A percentile compares a stretch with the other conserved stretches of the same genome.
These are phyloP conservation scores for Orbilia ellipsospora DNA, from an alignment of 2,329 filamentous ascomycete species.

Conservation along the genomic window DNA sequence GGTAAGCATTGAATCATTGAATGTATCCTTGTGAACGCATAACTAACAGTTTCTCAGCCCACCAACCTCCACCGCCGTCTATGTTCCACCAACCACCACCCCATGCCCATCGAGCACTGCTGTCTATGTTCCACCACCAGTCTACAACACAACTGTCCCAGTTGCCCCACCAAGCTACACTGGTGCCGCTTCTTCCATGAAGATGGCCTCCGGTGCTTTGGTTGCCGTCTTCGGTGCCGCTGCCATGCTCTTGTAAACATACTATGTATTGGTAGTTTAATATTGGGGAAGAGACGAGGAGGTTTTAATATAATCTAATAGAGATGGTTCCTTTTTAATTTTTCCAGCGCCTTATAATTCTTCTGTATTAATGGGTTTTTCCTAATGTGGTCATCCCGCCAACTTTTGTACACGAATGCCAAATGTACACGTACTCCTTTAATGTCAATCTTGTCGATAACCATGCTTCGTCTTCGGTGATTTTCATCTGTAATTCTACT, in stretches of 20 bases:
- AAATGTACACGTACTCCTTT: constrained; percentile 52
- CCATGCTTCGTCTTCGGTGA: constrained; percentile 19
- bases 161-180: constrained; percentile 27
- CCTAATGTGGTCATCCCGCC: constrained; percentile 39
- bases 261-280: constrained; percentile 32
- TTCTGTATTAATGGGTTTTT: constrained; percentile 44
- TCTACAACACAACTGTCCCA: constrained; percentile 51
- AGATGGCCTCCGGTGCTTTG: constrained; percentile 54
- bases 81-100: constrained; percentile 11
- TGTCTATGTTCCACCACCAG: constrained; percentile 50
- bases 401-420: constrained; percentile 47
- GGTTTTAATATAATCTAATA: constrained; percentile 37
- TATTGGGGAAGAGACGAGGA: constrained; percentile 17
- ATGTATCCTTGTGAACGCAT: constrained; percentile 11
- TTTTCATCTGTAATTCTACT: too few relatives aligned
- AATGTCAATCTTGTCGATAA: constrained; percentile 56
- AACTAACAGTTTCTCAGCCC: constrained; percentile 19
- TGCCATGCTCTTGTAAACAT: constrained; percentile 54
- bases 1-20: constrained; percentile 31
- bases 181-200: constrained; percentile 54
- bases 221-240: constrained; percentile 55
- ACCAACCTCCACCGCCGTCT: constrained; percentile 43
- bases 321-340: constrained; percentile 47
- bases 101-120: constrained; percentile 34
- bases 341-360: constrained; percentile 27